A percentile compares a stretch with the other conserved stretches of the same genome.
Evolutionary conservation across 768 basidiomycete species (phyloP).

Genomic region (Clavaria fumosa): DNA sequence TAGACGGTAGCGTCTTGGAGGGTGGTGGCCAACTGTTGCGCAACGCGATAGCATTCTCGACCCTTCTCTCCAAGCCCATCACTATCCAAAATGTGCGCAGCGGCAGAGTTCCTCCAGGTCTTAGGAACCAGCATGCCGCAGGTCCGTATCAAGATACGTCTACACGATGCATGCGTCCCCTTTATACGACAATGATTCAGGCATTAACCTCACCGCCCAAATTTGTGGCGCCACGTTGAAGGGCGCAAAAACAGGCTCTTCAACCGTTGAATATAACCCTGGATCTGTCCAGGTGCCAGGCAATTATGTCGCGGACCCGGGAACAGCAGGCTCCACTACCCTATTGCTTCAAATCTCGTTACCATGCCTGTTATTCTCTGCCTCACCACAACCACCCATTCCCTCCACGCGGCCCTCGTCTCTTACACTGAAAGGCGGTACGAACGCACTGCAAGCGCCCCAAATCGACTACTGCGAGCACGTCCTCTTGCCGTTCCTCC

Average conservation of each 20-base stretch:
- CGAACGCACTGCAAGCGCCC: conserved; percentile 55
- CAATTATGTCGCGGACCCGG: conserved; percentile 26
- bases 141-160: conserved; percentile 24
- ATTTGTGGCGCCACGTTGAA: conserved; percentile 41
- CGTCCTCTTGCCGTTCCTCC: conserved; percentile 55
- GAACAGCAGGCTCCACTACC: conserved; percentile 54
- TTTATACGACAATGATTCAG: conserved; percentile 19
- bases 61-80: conserved; percentile 44
- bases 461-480: conserved; percentile 60
- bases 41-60: conserved; percentile 51
- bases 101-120: conserved; percentile 42
- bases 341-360: conserved; percentile 59
- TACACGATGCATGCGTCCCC: neutral
- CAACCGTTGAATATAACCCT: conserved; percentile 39
- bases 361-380: conserved; percentile 53
- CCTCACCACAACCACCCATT: too few species aligned
- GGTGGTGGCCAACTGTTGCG: conserved; percentile 64
- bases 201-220: conserved; percentile 46
- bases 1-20: conserved; percentile 37
- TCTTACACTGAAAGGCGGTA: conserved; percentile 50
- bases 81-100: conserved; percentile 45
- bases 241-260: conserved; percentile 41
- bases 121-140: conserved; percentile 59
- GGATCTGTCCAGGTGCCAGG: conserved; percentile 27
- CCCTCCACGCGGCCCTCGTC: conserved; percentile 23